phyloP scores from a whole-genome alignment of 805 yeast genomes.

The Wickerhamiella kurtzmanii region DNA sequence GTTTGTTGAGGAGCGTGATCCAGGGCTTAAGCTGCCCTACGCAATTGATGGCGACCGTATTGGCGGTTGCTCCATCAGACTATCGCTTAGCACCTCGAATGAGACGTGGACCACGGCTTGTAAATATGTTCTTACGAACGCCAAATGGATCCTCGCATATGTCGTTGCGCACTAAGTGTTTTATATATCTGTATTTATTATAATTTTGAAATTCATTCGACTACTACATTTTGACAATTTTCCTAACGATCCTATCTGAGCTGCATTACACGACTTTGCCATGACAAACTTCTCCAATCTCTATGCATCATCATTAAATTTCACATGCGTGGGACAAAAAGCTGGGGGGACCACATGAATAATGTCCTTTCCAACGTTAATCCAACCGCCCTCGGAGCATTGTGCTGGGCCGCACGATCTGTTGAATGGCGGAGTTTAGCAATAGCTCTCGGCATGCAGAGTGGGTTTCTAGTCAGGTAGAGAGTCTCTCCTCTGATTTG shows the following conservation, averaged over 20 bases:
- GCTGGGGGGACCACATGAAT: too few species aligned
- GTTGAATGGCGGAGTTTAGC: neutral
- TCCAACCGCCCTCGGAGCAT: too few species aligned
- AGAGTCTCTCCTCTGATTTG: neutral
- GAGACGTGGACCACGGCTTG: conserved; percentile 87
- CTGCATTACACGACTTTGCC: too few species aligned
- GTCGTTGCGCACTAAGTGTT: conserved; percentile 16
- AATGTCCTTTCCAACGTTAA: too few species aligned
- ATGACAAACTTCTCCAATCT: too few species aligned
- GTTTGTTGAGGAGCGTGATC: conserved; percentile 33
- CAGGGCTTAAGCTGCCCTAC: conserved; percentile 55
- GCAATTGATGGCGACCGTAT: conserved; percentile 55
- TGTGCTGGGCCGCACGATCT: too few species aligned
- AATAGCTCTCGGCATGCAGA: neutral
- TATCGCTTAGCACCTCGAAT: conserved; percentile 48
- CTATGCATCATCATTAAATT: too few species aligned
- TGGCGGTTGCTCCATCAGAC: conserved; percentile 62
- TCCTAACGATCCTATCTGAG: too few species aligned
- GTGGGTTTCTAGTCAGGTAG: neutral
- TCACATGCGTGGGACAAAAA: too few species aligned
- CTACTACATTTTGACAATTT: too few species aligned
- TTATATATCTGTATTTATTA: neutral
- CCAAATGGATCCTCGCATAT: conserved; percentile 75
- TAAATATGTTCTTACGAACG: conserved; percentile 61
- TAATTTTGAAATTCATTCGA: too few species aligned